These are phyloP conservation scores for Neofusicoccum kwambonambiense DNA, from an alignment of 2,329 filamentous ascomycete species.

Conservation along the genomic window DNA sequence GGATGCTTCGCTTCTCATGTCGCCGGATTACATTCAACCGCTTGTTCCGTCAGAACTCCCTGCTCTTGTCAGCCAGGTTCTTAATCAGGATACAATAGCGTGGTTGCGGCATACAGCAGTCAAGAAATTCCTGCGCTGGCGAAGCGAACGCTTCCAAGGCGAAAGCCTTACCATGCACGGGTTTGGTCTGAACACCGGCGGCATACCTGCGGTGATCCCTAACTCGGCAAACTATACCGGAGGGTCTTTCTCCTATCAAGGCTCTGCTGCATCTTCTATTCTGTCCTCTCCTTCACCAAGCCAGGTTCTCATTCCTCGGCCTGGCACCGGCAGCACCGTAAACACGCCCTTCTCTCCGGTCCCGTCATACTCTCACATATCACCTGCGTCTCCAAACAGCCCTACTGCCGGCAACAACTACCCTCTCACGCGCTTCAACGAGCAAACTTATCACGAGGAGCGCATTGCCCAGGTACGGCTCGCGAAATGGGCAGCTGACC, in stretches of 20 bases:
- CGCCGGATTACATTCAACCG: slow-evolving; percentile 81
- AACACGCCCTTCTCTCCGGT: slow-evolving; percentile 28
- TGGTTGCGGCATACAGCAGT: slow-evolving; percentile 82
- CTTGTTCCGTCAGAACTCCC: slow-evolving; percentile 72
- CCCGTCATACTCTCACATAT: slow-evolving; percentile 31
- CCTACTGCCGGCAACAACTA: slow-evolving; percentile 28
- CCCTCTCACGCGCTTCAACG: slow-evolving; percentile 51
- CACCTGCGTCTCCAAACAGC: slow-evolving; percentile 36
- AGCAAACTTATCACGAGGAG: slow-evolving; percentile 61
- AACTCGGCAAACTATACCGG: slow-evolving; percentile 6
- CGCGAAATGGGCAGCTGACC: slow-evolving; percentile 77
- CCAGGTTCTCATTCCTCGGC: slow-evolving; percentile 38
- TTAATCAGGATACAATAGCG: slow-evolving; percentile 73
- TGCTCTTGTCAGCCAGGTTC: slow-evolving; percentile 68
- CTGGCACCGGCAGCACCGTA: slow-evolving; percentile 16
- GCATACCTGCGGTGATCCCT: slow-evolving; percentile 19
- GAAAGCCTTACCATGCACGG: slow-evolving; percentile 24
- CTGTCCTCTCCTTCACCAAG: slow-evolving; percentile 38
- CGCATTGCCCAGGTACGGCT: slow-evolving; percentile 66
- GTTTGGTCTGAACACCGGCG: slow-evolving; percentile 17
- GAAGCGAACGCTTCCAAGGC: background rate
- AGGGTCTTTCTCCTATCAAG: slow-evolving; percentile 23
- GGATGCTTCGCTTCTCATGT: slow-evolving; percentile 93
- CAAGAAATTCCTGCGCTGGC: slow-evolving; percentile 76
- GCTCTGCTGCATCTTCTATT: slow-evolving; percentile 35